Conservation (phyloP, 176 grass and related monocot species). For the Carex kokanica region DNA sequence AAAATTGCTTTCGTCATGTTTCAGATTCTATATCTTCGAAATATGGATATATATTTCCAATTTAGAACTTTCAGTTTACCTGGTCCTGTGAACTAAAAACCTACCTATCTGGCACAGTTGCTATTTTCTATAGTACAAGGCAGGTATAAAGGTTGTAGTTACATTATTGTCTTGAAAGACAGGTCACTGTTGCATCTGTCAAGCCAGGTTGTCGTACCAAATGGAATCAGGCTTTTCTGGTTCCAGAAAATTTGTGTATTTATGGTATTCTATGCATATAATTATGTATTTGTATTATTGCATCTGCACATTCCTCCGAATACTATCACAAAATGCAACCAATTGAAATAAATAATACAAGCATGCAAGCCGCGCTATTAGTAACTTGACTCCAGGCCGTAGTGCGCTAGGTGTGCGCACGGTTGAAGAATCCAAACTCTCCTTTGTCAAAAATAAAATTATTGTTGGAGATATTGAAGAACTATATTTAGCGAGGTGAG, state of each 20-base stretch:
- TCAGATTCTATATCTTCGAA: no score
- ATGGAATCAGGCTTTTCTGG: neutral
- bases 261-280: neutral
- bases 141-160: neutral
- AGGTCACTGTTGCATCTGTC: neutral
- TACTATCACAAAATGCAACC: neutral
- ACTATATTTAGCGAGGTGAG: no score
- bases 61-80: neutral
- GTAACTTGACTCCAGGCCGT: neutral
- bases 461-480: neutral
- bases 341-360: neutral
- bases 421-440: neutral
- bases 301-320: neutral
- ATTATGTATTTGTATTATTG: neutral
- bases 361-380: neutral
- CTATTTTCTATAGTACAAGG: neutral
- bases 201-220: neutral
- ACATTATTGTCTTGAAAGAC: neutral
- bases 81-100: neutral
- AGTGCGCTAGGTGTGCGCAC: neutral
- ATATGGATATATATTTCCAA: no score
- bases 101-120: neutral
- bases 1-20: neutral
- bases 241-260: neutral
- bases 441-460: neutral